These are phyloP conservation scores for Phytophthora boehmeriae DNA, from an alignment of 352 stramenopile species.

Conservation along the genomic window DNA sequence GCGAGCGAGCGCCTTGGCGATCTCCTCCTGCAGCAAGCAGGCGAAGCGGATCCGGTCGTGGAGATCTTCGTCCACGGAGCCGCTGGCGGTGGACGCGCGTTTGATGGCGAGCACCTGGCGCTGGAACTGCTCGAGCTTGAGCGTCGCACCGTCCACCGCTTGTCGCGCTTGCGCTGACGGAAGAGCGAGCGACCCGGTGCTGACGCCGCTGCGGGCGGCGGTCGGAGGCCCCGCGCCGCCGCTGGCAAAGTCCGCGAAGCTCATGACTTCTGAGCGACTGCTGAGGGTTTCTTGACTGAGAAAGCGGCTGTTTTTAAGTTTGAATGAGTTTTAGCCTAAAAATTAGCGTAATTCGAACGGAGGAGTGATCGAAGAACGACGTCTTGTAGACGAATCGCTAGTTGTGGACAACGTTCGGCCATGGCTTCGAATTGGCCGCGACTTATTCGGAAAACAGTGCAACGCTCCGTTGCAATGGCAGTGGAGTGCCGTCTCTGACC, in stretches of 20 bases:
- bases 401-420: too few relatives aligned
- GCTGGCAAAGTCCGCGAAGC: conserved; percentile 68
- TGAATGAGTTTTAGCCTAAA: too few relatives aligned
- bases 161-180: conserved; percentile 42
- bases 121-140: conserved; percentile 88
- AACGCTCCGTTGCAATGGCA: conserved; percentile 43
- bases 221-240: conserved; percentile 17
- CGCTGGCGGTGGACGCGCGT: conserved; percentile 40
- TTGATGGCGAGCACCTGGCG: conserved; percentile 83
- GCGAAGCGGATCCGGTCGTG: conserved; percentile 87
- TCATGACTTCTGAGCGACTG: conserved; percentile 35
- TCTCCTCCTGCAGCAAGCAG: conserved; percentile 83
- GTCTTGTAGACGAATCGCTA: too few relatives aligned
- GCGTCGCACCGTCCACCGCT: conserved; percentile 64
- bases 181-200: conserved; percentile 14
- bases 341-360: too few relatives aligned
- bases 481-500: conserved; percentile 56
- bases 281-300: too few relatives aligned
- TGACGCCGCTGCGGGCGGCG: conserved; percentile 16
- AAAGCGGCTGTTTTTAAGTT: too few relatives aligned
- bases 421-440: conserved; percentile 63
- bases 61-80: conserved; percentile 69
- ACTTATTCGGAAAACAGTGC: conserved; percentile 67
- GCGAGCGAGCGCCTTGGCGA: conserved; percentile 60
- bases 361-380: too few relatives aligned